Conservation (phyloP, 2,329 filamentous ascomycete genomes). For the Clonostachys rhizophaga region DNA sequence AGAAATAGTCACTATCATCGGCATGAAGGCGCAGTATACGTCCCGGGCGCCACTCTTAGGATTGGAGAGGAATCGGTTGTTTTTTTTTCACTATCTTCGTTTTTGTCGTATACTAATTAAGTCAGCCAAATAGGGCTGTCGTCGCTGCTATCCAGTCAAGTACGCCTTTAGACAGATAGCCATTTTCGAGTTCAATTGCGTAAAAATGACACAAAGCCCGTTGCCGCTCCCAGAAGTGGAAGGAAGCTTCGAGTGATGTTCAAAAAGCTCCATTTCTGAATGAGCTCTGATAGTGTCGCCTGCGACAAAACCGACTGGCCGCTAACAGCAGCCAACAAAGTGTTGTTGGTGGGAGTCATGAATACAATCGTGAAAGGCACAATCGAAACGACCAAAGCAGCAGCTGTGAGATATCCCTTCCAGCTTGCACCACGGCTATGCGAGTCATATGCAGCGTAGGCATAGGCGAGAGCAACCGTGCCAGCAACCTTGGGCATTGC, state of each 20-base stretch:
- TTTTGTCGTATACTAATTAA: no score
- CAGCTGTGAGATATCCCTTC: slow-evolving; percentile 24
- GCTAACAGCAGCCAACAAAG: slow-evolving; percentile 16
- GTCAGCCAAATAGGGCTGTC: no score
- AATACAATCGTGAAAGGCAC: slow-evolving; percentile 30
- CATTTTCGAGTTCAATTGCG: slow-evolving; percentile 1
- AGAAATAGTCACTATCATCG: neutral
- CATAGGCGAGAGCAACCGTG: slow-evolving; percentile 22
- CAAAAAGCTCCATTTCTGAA: slow-evolving; percentile 14
- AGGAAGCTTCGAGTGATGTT: slow-evolving; percentile 22
- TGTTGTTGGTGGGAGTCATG: slow-evolving; percentile 28
- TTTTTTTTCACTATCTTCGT: neutral
- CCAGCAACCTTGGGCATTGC: slow-evolving; percentile 28
- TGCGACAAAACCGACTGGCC: slow-evolving; percentile 7
- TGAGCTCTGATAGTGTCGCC: slow-evolving; percentile 8
- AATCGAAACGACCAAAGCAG: slow-evolving; percentile 23
- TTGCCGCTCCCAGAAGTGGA: slow-evolving; percentile 18
- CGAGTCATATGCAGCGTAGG: slow-evolving; percentile 27
- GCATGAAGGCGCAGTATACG: neutral
- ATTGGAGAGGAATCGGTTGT: neutral
- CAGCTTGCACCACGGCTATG: slow-evolving; percentile 17
- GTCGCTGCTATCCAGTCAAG: no score
- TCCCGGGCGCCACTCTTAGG: neutral
- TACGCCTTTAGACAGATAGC: no score
- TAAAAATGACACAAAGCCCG: slow-evolving; percentile 13